Base-by-base conservation (phyloP, 352 stramenopile genomes). In the Phytophthora tentaculata region DNA sequence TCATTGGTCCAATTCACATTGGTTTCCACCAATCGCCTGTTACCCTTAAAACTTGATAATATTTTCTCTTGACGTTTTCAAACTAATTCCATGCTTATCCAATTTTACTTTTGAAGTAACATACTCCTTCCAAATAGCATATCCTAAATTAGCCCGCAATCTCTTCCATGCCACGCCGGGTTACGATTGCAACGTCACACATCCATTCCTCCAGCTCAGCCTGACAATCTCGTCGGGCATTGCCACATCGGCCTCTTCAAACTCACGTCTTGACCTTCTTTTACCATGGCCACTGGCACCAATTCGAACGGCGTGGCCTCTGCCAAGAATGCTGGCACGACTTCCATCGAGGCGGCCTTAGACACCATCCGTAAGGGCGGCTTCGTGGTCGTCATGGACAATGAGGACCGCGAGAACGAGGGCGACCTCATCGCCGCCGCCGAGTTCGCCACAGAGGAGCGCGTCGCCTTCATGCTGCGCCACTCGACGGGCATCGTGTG, bases 331-430 rank as follows among this genome's bases (percentile, higher is more conserved):
- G 61, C 54, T 9, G 83, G 83, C 61, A 88, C 81, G 8, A 74
- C 71, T 17, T 77, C 80, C 49, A 92, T 96, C 54, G 83, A 91
- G 26, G 69, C 86, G 14, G 89, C 89, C 7, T 54, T 96, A 9
- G 83, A 74, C 23, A 69, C 68, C 41, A 88, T 96, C 61, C 77
- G 77, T n/a, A 64, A 76, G 1, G 89, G 89, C 45, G 76, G 79
- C 26, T 91, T 96, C 56, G 89, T 93, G 29, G 72, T 91, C 58
- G 89, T 96, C 32, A 92, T 96, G 86, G 97, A 99, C 84, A 98
- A 99, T 68, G 97, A 98, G 77, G 91, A 98, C 76, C 94, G 97
- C 58, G 97, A 99, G 76, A 99, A 99, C 78, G 97, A 99, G 76
- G 97, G 97, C 53, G 97, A 99, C 73, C 83, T 99, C 47, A 99